Base-by-base conservation (phyloP, 371 early-diverging fungal genomes). In the Actinomortierella ambigua region DNA sequence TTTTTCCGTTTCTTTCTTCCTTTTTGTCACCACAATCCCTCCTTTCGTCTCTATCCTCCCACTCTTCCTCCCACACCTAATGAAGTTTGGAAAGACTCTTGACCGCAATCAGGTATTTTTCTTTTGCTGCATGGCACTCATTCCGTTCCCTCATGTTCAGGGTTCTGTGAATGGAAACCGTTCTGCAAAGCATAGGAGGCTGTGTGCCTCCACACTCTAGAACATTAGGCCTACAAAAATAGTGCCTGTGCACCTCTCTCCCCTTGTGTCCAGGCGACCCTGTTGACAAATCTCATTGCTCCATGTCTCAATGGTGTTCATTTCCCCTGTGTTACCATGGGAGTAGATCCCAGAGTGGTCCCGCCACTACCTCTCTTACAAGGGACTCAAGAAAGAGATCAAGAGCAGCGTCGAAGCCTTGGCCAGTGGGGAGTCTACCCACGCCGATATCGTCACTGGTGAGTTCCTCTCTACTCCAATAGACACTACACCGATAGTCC, bases 51-150 rank as follows among this genome's bases (percentile, higher is more conserved):
- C 48, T 57, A n/a, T 39, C 26, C 18, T 29, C 26, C 40, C 23
- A 46, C 44, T 9, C 42, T 27, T 29, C 27, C 2, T 27, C 14
- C 22, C 50, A 22, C 22, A 20, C 49, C 46, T 23, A 20, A 89
- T 91, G 90, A 91, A 91, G 78, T 91, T 90, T 68, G 90, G 91
- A 61, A 89, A 89, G 61, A 81, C 85, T 4, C 63, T 89, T 3
- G 46, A 76, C 43, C 73, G 80, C 52, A 85, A 82, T 60, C 88
- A 89, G 68, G 82, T 86, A 59, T 34, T 34, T 34, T 34, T 34
- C 7, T 40, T 53, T 26, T 22, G 22, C 7, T 26, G 42, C 56
- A 61, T 14, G 20, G 5, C 2, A 18, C 24, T 29, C 48, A 24
- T 15, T 22, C 26, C 48, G 2, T 28, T 26, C 34, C 34, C 11